These are phyloP conservation scores for Exophiala sp. DNA, from an alignment of 2,329 filamentous ascomycete species.

Conservation along the genomic window DNA sequence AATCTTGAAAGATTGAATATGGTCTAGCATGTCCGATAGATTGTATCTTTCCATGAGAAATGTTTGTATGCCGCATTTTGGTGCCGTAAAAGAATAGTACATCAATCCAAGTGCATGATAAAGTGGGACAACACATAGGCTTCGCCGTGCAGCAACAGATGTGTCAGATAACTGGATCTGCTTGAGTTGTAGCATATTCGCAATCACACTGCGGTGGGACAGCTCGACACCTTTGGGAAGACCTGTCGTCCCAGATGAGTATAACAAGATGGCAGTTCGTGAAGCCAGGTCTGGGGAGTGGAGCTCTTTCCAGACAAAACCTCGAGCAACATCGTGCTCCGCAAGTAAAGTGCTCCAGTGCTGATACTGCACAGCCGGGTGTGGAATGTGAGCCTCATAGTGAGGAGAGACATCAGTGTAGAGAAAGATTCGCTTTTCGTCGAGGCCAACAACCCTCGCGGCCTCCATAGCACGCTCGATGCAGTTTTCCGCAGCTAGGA, in stretches of 20 bases:
- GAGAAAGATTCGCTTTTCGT: conserved; percentile 1
- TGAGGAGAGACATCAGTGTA: conserved; percentile 2
- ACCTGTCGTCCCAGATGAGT: conserved; percentile 73
- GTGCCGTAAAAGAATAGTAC: conserved; percentile 4
- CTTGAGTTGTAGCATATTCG: conserved; percentile 24
- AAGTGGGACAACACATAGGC: conserved; percentile 8
- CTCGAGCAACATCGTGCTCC: not conserved
- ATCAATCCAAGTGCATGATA: conserved; percentile 12
- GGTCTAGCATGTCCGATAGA: conserved; percentile 2
- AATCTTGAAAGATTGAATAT: conserved; percentile 42
- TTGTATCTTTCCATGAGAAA: conserved; percentile 12
- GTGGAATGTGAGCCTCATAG: not conserved
- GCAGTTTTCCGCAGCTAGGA: conserved; percentile 40
- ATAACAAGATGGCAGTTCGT: conserved; percentile 63
- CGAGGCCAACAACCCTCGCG: not conserved
- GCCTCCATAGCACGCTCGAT: not conserved
- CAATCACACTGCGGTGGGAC: conserved; percentile 7
- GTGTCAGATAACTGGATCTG: conserved; percentile 19
- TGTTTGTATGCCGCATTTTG: conserved; percentile 2
- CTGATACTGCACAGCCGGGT: not conserved
- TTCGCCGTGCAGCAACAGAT: not conserved
- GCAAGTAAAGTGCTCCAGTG: conserved; percentile 9
- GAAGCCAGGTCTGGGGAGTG: not conserved
- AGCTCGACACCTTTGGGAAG: conserved; percentile 58
- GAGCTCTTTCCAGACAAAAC: conserved; percentile 7